Conservation (phyloP, 495 filamentous ascomycete species). For the Corynascus novoguineensis region DNA sequence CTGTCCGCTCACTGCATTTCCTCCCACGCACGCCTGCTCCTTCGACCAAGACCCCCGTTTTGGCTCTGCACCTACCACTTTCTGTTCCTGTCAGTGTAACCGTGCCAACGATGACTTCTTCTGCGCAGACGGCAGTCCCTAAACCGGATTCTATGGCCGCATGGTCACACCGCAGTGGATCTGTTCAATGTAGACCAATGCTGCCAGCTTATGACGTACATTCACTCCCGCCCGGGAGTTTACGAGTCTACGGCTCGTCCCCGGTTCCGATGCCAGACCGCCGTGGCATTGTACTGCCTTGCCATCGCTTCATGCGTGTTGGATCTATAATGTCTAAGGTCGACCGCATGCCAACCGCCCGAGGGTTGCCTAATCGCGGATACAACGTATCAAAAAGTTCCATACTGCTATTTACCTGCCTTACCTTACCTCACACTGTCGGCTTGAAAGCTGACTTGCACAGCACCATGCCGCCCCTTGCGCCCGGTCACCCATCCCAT, state of each 20-base stretch:
- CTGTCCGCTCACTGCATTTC: conserved; percentile 1
- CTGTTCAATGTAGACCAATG: not conserved
- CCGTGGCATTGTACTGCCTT: not conserved
- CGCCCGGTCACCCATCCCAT: not conserved
- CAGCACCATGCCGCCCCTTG: not conserved
- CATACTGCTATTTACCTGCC: too few species aligned
- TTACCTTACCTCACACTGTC: too few species aligned
- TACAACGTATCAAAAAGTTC: conserved; percentile 11
- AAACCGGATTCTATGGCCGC: not conserved
- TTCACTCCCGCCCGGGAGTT: not conserved
- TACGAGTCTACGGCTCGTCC: conserved; percentile 7
- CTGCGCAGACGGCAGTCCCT: not conserved
- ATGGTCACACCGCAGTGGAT: not conserved
- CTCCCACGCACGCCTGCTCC: not conserved
- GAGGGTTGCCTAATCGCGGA: conserved; percentile 2
- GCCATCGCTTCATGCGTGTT: not conserved
- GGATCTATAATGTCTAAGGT: not conserved
- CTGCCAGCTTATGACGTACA: not conserved
- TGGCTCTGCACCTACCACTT: conserved; percentile 12
- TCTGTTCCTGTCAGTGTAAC: conserved; percentile 17
- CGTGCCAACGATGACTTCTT: not conserved
- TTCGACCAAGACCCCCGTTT: not conserved
- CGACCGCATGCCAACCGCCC: conserved; percentile 6
- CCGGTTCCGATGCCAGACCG: conserved; percentile 5
- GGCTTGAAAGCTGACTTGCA: conserved; percentile 6